Conservation (phyloP, 1,284 basidiomycete species). For the Gyrodon tennesseensis region DNA sequence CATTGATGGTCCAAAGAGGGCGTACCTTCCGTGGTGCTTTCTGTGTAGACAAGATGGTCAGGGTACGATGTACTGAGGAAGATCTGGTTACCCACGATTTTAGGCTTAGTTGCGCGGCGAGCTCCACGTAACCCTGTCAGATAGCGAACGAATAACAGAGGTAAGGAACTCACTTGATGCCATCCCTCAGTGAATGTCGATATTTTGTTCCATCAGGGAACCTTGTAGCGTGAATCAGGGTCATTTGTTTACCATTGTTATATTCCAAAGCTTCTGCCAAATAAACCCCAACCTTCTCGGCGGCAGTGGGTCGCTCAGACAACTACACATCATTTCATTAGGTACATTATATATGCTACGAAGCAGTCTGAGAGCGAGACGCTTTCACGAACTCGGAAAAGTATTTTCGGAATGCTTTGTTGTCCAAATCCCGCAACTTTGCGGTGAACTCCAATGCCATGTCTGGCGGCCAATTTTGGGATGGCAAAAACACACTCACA, state of each 20-base stretch:
- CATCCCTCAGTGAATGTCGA: slow-evolving; percentile 41
- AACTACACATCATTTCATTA: slow-evolving; percentile 6
- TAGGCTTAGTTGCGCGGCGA: slow-evolving; percentile 50
- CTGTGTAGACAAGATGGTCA: slow-evolving; percentile 43
- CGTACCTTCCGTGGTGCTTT: slow-evolving; percentile 59
- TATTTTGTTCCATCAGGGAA: slow-evolving; percentile 30
- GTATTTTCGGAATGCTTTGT: slow-evolving; percentile 85
- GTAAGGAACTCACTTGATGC: slow-evolving; percentile 46
- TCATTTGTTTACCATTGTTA: slow-evolving; percentile 43
- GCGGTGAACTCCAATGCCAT: slow-evolving; percentile 77
- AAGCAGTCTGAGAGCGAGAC: slow-evolving; percentile 55
- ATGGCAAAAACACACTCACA: slow-evolving; percentile 77
- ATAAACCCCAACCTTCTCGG: slow-evolving; percentile 27
- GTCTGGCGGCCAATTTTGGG: slow-evolving; percentile 82
- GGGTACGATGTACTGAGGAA: slow-evolving; percentile 25
- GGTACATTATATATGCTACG: slow-evolving; percentile 47
- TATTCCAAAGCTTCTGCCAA: slow-evolving; percentile 43
- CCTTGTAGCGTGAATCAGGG: slow-evolving; percentile 26
- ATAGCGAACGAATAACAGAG: background rate
- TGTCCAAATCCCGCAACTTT: slow-evolving; percentile 75
- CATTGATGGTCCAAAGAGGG: background rate
- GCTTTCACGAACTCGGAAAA: slow-evolving; percentile 81
- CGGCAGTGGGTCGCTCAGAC: background rate
- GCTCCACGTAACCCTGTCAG: slow-evolving; percentile 36
- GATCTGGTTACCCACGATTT: slow-evolving; percentile 51